Evolutionary conservation across 1,284 basidiomycete genomes (phyloP).

Genomic region (Hemileia vastatrix): DNA sequence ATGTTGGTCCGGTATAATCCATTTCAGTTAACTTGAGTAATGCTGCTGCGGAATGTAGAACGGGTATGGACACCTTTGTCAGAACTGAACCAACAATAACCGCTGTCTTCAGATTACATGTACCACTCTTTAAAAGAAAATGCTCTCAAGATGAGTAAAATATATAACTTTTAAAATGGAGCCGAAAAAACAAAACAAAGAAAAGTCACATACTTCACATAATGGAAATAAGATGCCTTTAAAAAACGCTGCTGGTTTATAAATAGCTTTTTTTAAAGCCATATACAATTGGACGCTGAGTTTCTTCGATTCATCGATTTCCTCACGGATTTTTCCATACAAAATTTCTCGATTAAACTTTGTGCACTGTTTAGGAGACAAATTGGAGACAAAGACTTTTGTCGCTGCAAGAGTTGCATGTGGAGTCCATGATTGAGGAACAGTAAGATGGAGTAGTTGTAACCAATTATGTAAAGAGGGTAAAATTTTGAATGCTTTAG

Average conservation of each 20-base stretch:
- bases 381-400: conserved; percentile 87
- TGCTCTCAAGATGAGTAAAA: conserved; percentile 1
- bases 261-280: conserved; percentile 77
- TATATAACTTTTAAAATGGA: background rate
- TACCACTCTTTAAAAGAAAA: conserved; percentile 50
- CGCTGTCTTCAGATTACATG: conserved; percentile 84
- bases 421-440: conserved; percentile 86
- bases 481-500: conserved; percentile 97
- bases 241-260: conserved; percentile 97
- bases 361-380: conserved; percentile 93
- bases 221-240: conserved; percentile 96
- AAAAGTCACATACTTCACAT: conserved; percentile 60
- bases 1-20: conserved; percentile 93
- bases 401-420: conserved; percentile 92
- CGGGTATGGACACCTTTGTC: conserved; percentile 82
- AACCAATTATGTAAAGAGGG: conserved; percentile 95
- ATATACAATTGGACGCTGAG: conserved; percentile 82
- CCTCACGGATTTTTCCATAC: conserved; percentile 78
- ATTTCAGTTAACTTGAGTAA: conserved; percentile 86
- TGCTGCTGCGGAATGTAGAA: conserved; percentile 92
- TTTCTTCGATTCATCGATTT: conserved; percentile 74
- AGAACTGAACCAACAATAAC: conserved; percentile 88
- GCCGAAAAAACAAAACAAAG: background rate
- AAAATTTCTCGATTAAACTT: conserved; percentile 86
- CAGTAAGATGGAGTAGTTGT: conserved; percentile 82